phyloP scores from a whole-genome alignment of 306 rosid genomes.

The Pyrus betulifolia region DNA sequence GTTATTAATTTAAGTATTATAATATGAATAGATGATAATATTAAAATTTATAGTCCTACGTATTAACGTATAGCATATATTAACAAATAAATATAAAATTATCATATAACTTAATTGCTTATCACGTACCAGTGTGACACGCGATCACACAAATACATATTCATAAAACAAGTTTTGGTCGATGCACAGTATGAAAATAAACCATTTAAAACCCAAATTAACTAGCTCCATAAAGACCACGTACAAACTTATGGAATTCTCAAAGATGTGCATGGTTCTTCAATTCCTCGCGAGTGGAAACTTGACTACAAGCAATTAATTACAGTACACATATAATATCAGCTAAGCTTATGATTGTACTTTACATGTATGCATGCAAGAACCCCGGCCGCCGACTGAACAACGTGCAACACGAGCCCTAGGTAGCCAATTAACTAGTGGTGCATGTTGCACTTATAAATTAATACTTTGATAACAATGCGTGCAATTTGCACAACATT shows the following conservation, averaged over 20 bases:
- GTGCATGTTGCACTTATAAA: not conserved
- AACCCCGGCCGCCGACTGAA: not conserved
- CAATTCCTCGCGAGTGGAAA: not conserved
- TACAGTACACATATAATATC: not conserved
- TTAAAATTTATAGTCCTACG: too few relatives aligned
- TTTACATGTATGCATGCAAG: not conserved
- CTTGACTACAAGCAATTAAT: not conserved
- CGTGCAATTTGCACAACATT: slow-evolving; percentile 29
- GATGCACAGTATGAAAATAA: not conserved
- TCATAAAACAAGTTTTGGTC: not conserved
- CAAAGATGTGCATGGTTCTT: not conserved
- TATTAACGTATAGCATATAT: too few relatives aligned
- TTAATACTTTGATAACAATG: slow-evolving; percentile 1
- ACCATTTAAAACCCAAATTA: not conserved
- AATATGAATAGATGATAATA: too few relatives aligned
- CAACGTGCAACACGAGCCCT: not conserved
- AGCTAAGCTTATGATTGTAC: not conserved
- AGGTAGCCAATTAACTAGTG: not conserved
- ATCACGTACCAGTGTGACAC: not conserved
- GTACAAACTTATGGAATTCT: not conserved
- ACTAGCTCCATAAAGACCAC: not conserved
- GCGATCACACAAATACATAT: not conserved
- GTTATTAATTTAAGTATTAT: too few relatives aligned
- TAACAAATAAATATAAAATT: too few relatives aligned
- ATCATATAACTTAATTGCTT: too few relatives aligned